phyloP scores from a whole-genome alignment of 352 stramenopile species.

The Phytophthora sansomeana region DNA sequence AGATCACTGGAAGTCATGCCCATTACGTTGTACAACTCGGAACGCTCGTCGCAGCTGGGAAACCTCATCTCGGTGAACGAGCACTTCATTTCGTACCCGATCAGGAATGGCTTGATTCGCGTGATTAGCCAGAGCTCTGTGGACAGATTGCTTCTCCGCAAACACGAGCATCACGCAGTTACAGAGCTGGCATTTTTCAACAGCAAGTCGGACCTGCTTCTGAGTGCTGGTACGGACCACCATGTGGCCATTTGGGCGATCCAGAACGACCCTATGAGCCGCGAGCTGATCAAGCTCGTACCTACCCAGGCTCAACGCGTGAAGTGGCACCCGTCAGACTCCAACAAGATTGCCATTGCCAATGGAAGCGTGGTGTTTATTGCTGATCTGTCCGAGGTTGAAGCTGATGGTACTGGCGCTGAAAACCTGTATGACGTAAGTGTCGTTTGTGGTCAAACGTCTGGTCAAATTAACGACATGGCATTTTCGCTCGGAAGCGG shows the following conservation, averaged over 20 bases:
- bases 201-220: slow-evolving; percentile 69
- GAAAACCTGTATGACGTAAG: slow-evolving; percentile 77
- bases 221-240: slow-evolving; percentile 75
- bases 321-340: slow-evolving; percentile 83
- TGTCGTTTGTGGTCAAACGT: slow-evolving; percentile 73
- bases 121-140: slow-evolving; percentile 85
- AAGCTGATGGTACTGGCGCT: slow-evolving; percentile 41
- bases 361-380: slow-evolving; percentile 74
- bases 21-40: slow-evolving; percentile 85
- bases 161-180: slow-evolving; percentile 77
- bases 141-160: slow-evolving; percentile 73
- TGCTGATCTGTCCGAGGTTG: slow-evolving; percentile 60
- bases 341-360: slow-evolving; percentile 78
- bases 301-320: slow-evolving; percentile 69
- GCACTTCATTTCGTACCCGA: slow-evolving; percentile 89
- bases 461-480: slow-evolving; percentile 80
- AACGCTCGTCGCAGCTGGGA: slow-evolving; percentile 74
- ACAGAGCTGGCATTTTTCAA: slow-evolving; percentile 85
- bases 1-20: slow-evolving; percentile 84
- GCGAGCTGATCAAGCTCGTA: slow-evolving; percentile 72
- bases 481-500: slow-evolving; percentile 71
- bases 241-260: slow-evolving; percentile 83
- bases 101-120: slow-evolving; percentile 85
- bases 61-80: slow-evolving; percentile 85
- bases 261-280: slow-evolving; percentile 69